Evolutionary conservation across 768 basidiomycete genomes (phyloP).

Genomic region (Strobilomyces echinocephalus): DNA sequence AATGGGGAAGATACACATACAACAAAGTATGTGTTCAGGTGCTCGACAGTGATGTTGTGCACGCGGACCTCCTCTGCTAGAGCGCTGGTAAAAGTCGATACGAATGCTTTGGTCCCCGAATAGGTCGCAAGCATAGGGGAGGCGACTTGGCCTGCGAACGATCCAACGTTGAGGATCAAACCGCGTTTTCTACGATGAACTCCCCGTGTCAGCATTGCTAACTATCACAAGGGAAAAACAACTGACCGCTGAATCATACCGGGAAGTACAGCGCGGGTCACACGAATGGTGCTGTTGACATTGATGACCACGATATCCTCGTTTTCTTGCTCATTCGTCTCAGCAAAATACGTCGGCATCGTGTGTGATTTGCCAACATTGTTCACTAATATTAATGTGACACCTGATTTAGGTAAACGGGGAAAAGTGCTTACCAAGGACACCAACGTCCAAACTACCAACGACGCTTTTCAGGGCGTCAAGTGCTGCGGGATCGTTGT

Average conservation of each 20-base stretch:
- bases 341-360: constrained; percentile 80
- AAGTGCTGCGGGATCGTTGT: constrained; percentile 49
- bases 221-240: neutral
- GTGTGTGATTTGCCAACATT: constrained; percentile 91
- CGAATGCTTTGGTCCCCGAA: constrained; percentile 87
- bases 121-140: constrained; percentile 94
- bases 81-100: constrained; percentile 79
- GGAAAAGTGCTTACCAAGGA: constrained; percentile 56
- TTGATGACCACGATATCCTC: constrained; percentile 85
- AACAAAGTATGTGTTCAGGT: constrained; percentile 92
- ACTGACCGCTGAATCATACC: constrained; percentile 71
- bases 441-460: constrained; percentile 59
- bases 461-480: constrained; percentile 45
- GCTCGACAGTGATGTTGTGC: constrained; percentile 74
- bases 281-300: constrained; percentile 70
- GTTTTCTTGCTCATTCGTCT: constrained; percentile 71
- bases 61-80: constrained; percentile 76
- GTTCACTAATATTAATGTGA: constrained; percentile 59
- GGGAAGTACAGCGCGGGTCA: constrained; percentile 78
- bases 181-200: constrained; percentile 59
- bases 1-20: constrained; percentile 42
- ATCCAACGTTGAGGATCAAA: constrained; percentile 86
- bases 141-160: constrained; percentile 83
- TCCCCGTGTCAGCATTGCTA: neutral
- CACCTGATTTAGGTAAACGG: neutral